Conservation (phyloP, 306 rosid genomes). For the Medicago ruthenica region DNA sequence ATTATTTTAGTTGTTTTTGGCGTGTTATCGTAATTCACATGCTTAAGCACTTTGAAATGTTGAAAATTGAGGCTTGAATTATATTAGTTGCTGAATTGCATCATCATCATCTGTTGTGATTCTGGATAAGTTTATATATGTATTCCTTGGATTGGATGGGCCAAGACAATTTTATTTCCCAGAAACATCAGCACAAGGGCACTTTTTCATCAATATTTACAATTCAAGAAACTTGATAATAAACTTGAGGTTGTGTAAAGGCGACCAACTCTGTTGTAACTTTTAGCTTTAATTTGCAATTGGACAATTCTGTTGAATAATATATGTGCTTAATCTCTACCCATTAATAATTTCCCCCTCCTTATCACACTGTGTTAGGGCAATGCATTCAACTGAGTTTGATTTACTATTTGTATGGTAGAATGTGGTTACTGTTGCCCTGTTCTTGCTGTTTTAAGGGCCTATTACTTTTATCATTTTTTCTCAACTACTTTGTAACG, state of each 20-base stretch:
- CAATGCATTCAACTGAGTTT: not conserved
- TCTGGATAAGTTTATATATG: conserved; percentile 5
- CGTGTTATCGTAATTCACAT: conserved; percentile 8
- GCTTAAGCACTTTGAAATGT: conserved; percentile 8
- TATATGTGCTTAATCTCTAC: not conserved
- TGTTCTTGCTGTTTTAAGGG: conserved; percentile 10
- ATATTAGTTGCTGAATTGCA: conserved; percentile 15
- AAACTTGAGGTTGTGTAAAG: conserved; percentile 18
- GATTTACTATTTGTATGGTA: not conserved
- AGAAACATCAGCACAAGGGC: too few species aligned
- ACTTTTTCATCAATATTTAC: not conserved
- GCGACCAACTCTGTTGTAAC: not conserved
- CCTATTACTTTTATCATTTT: conserved; percentile 22
- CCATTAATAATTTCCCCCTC: not conserved
- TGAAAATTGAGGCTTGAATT: not conserved
- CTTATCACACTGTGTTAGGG: not conserved
- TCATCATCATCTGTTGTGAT: not conserved
- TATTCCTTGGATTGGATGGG: not conserved
- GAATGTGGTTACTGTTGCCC: conserved; percentile 22
- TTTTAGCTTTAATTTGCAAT: conserved; percentile 13
- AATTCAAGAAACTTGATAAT: not conserved
- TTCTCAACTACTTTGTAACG: conserved; percentile 21
- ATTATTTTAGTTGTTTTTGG: not conserved
- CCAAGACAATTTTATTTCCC: too few species aligned
- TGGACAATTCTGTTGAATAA: conserved; percentile 6